A percentile compares a stretch with the other conserved stretches of the same genome.
Conservation (phyloP, 352 stramenopile genomes). For the Globisporangium uncinulatum region DNA sequence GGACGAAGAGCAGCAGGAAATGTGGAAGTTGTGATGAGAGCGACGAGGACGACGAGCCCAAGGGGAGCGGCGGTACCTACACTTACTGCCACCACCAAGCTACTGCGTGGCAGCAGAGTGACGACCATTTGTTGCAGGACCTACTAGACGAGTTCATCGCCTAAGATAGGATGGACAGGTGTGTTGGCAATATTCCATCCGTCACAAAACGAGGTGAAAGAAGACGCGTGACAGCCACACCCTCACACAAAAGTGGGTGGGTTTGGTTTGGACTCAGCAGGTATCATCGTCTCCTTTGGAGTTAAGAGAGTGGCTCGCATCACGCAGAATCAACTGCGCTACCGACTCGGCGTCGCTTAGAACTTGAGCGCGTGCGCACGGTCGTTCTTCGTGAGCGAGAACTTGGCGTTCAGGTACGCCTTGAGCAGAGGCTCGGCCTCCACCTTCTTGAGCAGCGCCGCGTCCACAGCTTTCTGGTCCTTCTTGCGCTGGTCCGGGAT, state of each 20-base stretch:
- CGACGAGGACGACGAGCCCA: not conserved
- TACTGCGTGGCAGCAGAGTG: conserved; percentile 13
- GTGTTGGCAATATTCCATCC: no score
- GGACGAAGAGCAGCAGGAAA: not conserved
- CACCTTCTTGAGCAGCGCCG: conserved; percentile 81
- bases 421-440: conserved; percentile 93
- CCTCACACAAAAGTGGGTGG: no score
- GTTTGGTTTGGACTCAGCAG: conserved; percentile 38
- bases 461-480: conserved; percentile 98
- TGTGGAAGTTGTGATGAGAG: not conserved
- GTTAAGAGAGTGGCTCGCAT: conserved; percentile 18
- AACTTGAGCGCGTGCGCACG: conserved; percentile 99
- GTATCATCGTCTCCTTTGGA: conserved; percentile 20
- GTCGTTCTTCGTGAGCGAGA: conserved; percentile 97
- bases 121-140: conserved; percentile 55
- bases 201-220: not conserved
- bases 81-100: not conserved
- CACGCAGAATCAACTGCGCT: conserved; percentile 12
- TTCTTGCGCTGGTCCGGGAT: conserved; percentile 97
- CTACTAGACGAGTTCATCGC: conserved; percentile 68
- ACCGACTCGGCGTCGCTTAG: conserved; percentile 62
- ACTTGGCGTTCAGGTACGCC: conserved; percentile 98
- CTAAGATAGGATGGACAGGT: not conserved
- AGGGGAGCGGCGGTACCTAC: not conserved
- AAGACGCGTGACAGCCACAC: not conserved